Base-by-base conservation (phyloP, 108 stramenopile genomes). In the Ochromonas danica region DNA sequence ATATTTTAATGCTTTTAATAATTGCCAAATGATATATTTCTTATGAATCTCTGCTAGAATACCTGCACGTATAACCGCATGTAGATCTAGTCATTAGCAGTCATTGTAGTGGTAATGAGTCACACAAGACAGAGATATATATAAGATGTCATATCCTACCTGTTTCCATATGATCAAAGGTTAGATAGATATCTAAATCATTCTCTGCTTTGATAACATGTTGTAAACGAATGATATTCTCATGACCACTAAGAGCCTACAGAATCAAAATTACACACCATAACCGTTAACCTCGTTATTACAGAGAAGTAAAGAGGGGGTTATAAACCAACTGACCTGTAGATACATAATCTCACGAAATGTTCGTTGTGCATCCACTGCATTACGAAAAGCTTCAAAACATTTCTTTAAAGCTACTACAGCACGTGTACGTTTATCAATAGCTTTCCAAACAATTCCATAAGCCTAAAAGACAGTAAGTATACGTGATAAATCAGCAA, bases 261-360 rank as follows among this genome's bases (percentile, higher is more conserved):
- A 22, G 6, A 78, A 38, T 61, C 35, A 78, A 77, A 77, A 43
- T 6, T 45, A 31, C 6, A 77, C 38, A 35, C 6, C 31, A 77
- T 42, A 77, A 40, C 14, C 38, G 25, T 17, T 17, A 70, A 70
- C 35, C 6, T 70, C 25, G 6, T 70, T 70, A 22, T 22, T 25
- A 25, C n/a, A n/a, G n/a, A n/a, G n/a, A n/a, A 31, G 27, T 67
- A 17, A 6, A 31, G 27, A 67, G 3, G 6, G 35, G 63, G 27
- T 6, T 28, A 67, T 10, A 31, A 35, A 3, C 39, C 6, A 78
- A 25, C 10, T 3, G 38, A 79, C 81, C 84, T 86, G 87, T 14
- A 94, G 83, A 62, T 93, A 93, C 90, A 90, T 92, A 28, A 93
- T 84, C 83, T 94, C 94, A 0, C 94, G 78, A 81, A 88, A 92